Percentiles rank a stretch among this genome's conserved stretches.
These are phyloP conservation scores for Trichoderma semiorbis DNA, from an alignment of 2,329 filamentous ascomycete species.

Conservation along the genomic window DNA sequence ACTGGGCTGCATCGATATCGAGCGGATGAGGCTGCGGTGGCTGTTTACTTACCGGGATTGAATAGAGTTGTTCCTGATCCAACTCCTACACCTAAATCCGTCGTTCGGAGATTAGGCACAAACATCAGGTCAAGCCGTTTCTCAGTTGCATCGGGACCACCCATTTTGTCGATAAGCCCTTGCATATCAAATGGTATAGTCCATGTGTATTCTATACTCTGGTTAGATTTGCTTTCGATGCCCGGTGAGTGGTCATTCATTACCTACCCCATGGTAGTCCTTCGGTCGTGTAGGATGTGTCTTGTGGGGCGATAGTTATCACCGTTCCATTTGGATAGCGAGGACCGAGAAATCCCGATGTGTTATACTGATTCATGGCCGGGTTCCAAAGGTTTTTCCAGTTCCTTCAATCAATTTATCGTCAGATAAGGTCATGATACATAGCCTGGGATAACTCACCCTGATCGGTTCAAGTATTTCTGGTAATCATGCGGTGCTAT, in stretches of 20 bases:
- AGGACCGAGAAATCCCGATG: slow-evolving; percentile 11
- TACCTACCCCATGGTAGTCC: slow-evolving; percentile 11
- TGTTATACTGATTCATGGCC: slow-evolving; percentile 40
- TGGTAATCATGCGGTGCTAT: slow-evolving; percentile 47
- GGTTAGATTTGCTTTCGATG: slow-evolving; percentile 42
- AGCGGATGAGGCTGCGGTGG: slow-evolving; percentile 26
- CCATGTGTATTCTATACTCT: slow-evolving; percentile 50
- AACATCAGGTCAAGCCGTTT: slow-evolving; percentile 40
- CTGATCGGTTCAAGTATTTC: slow-evolving; percentile 42
- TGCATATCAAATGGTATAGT: slow-evolving; percentile 57
- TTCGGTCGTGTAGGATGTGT: slow-evolving; percentile 3
- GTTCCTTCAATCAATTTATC: slow-evolving; percentile 30
- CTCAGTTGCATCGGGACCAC: slow-evolving; percentile 50
- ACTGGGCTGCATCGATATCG: accelerated
- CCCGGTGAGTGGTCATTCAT: slow-evolving; percentile 33
- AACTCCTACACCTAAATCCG: slow-evolving; percentile 37
- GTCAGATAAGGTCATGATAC: neutral
- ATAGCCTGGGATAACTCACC: neutral
- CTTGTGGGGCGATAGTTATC: slow-evolving; percentile 10
- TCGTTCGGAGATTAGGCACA: slow-evolving; percentile 37
- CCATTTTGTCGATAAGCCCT: slow-evolving; percentile 48
- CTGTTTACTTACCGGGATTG: slow-evolving; percentile 34
- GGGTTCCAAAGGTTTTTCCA: slow-evolving; percentile 61
- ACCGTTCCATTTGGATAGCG: slow-evolving; percentile 1
- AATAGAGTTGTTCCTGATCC: slow-evolving; percentile 14